Evolutionary conservation across 345 rosid species (phyloP).

Genomic region (Cochlearia excelsa): DNA sequence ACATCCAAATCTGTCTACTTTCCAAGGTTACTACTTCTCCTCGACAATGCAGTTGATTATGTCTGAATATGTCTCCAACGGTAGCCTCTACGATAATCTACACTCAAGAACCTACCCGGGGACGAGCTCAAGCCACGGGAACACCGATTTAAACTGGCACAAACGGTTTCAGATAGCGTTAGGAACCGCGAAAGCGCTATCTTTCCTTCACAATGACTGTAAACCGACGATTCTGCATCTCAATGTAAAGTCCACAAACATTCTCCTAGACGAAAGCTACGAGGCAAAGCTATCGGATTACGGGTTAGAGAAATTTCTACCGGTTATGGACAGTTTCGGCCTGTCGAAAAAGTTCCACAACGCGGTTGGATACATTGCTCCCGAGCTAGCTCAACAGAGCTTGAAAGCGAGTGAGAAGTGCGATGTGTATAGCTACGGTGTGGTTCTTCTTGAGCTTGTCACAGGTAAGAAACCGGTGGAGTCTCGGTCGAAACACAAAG

Average conservation of each 20-base stretch:
- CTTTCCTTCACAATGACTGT: constrained; percentile 91
- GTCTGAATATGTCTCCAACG: constrained; percentile 66
- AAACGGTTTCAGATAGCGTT: constrained; percentile 85
- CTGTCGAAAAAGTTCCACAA: constrained; percentile 61
- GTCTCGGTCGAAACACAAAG: constrained; percentile 58
- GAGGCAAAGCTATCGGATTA: constrained; percentile 84
- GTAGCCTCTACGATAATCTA: constrained; percentile 77
- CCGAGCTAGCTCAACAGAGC: constrained; percentile 68
- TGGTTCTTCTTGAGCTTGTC: constrained; percentile 85
- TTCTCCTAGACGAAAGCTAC: constrained; percentile 72
- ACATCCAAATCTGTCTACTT: constrained; percentile 70
- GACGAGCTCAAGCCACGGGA: constrained; percentile 44
- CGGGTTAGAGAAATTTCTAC: constrained; percentile 77
- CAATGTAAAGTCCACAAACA: constrained; percentile 82
- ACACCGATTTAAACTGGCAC: constrained; percentile 66
- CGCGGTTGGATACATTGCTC: constrained; percentile 98
- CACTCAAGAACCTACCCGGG: constrained; percentile 38
- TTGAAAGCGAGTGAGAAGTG: constrained; percentile 76
- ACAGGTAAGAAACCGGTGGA: constrained; percentile 95
- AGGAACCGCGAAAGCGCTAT: constrained; percentile 81
- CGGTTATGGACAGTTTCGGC: constrained; percentile 72
- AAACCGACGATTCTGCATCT: constrained; percentile 87
- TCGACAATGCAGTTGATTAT: constrained; percentile 74
- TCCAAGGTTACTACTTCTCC: constrained; percentile 94
- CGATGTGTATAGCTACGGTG: constrained; percentile 90